Percentiles rank a stretch among this genome's conserved stretches.
These are phyloP conservation scores for Ceratobasidium sp. DNA, from an alignment of 1,284 basidiomycete species.

Conservation along the genomic window DNA sequence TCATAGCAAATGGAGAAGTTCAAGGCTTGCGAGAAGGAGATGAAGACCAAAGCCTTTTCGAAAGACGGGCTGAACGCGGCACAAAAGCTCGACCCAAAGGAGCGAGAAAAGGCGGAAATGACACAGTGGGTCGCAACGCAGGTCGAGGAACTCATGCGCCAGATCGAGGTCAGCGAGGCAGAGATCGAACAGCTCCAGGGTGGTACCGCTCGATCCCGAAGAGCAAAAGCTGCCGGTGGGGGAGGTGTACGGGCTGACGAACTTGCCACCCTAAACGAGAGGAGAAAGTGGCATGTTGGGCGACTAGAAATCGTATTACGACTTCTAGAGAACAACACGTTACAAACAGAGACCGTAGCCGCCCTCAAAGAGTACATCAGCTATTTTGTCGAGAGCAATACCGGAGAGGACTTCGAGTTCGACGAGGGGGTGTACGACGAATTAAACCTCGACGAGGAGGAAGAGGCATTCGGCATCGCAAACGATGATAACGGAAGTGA, in stretches of 20 bases:
- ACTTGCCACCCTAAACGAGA: conserved; percentile 91
- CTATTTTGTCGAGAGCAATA: conserved; percentile 98
- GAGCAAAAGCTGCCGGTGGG: conserved; percentile 83
- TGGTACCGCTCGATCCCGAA: conserved; percentile 52
- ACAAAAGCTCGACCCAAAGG: conserved; percentile 94
- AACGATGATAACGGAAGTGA: conserved; percentile 80
- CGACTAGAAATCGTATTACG: conserved; percentile 94
- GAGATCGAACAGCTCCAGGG: conserved; percentile 93
- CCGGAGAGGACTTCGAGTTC: conserved; percentile 97
- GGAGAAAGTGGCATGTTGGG: conserved; percentile 95
- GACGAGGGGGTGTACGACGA: conserved; percentile 99
- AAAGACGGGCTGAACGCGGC: conserved; percentile 98
- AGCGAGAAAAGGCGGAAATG: conserved; percentile 95
- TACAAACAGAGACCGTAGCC: conserved; percentile 84
- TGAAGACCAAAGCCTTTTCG: conserved; percentile 99
- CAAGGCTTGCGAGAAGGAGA: conserved; percentile 99
- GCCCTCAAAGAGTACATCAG: conserved; percentile 93
- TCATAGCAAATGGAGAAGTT: conserved; percentile 99
- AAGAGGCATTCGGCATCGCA: conserved; percentile 88
- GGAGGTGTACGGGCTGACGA: conserved; percentile 80
- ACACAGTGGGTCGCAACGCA: conserved; percentile 87
- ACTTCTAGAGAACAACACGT: conserved; percentile 92
- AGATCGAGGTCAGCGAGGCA: conserved; percentile 95
- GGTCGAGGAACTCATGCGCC: conserved; percentile 93
- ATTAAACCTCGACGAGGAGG: conserved; percentile 93